Percentiles rank a stretch among this genome's conserved stretches.
Evolutionary conservation across 1,139 yeast species (phyloP).

Genomic region (Protomyces gravidus): DNA sequence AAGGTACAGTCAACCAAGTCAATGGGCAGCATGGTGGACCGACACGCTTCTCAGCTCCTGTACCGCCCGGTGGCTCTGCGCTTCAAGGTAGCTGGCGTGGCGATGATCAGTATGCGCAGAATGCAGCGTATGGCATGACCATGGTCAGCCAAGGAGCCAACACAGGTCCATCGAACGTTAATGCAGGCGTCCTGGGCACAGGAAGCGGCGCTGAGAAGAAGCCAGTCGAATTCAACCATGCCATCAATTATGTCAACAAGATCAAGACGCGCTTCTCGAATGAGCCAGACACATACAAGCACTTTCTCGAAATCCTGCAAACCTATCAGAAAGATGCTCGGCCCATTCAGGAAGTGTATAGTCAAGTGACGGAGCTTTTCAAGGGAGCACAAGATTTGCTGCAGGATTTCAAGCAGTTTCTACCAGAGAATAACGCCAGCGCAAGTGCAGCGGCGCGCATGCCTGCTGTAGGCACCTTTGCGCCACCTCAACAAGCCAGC

Average conservation of each 20-base stretch:
- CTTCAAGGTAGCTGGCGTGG: conserved; percentile 44
- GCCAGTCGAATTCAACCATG: conserved; percentile 95
- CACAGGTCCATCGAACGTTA: conserved; percentile 12
- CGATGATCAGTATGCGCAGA: conserved; percentile 8
- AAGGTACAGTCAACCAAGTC: conserved; percentile 64
- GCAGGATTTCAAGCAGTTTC: conserved; percentile 89
- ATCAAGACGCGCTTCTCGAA: conserved; percentile 88
- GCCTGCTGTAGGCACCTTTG: conserved; percentile 95
- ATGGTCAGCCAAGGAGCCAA: conserved; percentile 24
- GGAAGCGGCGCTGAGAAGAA: conserved; percentile 38
- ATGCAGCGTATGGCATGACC: conserved; percentile 26
- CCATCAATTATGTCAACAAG: conserved; percentile 90
- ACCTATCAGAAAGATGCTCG: conserved; percentile 94
- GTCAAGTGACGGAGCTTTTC: conserved; percentile 83
- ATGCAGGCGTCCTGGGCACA: not conserved
- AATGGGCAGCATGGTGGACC: conserved; percentile 25
- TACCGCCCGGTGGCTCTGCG: conserved; percentile 35
- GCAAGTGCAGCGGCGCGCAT: conserved; percentile 40
- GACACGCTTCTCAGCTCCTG: conserved; percentile 22
- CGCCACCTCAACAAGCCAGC: conserved; percentile 53
- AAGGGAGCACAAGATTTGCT: conserved; percentile 89
- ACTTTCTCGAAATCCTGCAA: conserved; percentile 87
- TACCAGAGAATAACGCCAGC: conserved; percentile 63
- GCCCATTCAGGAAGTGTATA: conserved; percentile 90
- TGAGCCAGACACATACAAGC: conserved; percentile 94